phyloP scores from a whole-genome alignment of 1,139 yeast genomes.

The Geotrichum restrictum region DNA sequence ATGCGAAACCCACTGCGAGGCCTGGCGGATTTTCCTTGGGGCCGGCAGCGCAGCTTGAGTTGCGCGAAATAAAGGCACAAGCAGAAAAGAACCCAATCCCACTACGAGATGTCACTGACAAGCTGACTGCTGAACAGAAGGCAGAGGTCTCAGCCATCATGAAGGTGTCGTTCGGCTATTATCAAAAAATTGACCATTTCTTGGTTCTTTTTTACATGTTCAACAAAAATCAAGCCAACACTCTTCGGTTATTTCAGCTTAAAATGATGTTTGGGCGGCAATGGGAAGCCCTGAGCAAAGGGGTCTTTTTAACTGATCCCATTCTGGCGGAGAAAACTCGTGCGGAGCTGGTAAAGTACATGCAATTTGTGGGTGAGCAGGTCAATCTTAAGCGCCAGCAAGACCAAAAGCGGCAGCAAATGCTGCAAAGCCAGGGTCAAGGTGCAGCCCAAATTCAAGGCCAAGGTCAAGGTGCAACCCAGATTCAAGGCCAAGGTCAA shows the following conservation, averaged over 20 bases:
- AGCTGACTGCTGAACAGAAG: conserved; percentile 61
- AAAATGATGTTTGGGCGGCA: conserved; percentile 75
- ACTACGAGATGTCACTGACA: conserved; percentile 59
- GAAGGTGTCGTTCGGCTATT: conserved; percentile 57
- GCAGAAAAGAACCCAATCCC: conserved; percentile 40
- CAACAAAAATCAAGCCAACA: conserved; percentile 69
- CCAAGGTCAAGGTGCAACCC: not conserved
- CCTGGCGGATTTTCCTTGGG: not conserved
- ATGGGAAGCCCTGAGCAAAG: conserved; percentile 60
- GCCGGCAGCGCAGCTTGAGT: conserved; percentile 1
- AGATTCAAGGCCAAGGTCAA: not conserved
- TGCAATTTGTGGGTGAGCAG: conserved; percentile 64
- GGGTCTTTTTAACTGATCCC: conserved; percentile 61
- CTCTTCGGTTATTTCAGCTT: conserved; percentile 71
- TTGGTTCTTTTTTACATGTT: conserved; percentile 73
- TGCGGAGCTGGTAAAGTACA: conserved; percentile 67
- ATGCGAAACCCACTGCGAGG: not conserved
- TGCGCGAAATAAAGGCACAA: conserved; percentile 13
- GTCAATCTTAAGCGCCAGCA: conserved; percentile 27
- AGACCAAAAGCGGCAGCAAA: conserved; percentile 7
- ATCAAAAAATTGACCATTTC: conserved; percentile 66
- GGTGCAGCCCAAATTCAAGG: no score
- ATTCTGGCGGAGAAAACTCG: conserved; percentile 67
- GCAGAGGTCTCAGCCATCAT: conserved; percentile 57
- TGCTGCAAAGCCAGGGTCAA: not conserved